Evolutionary conservation across 768 basidiomycete species (phyloP).

Genomic region (Mycena rosella): DNA sequence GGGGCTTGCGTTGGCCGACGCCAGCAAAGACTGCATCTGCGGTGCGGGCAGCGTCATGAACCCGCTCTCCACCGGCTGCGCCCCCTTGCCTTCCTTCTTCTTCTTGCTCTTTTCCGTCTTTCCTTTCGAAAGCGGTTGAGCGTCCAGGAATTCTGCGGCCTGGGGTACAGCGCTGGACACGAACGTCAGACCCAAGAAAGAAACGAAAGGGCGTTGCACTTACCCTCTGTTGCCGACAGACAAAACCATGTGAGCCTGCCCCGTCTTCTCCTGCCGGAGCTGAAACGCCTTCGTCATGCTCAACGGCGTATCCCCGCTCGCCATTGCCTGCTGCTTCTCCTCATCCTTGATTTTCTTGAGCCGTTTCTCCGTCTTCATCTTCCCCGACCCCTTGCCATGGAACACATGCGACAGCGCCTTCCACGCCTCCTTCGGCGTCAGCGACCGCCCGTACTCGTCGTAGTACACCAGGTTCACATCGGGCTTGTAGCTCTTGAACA

Average conservation of each 20-base stretch:
- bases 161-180: constrained; percentile 85
- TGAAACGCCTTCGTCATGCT: constrained; percentile 97
- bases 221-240: constrained; percentile 95
- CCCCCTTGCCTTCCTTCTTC: constrained; percentile 79
- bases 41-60: constrained; percentile 83
- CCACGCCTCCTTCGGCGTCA: constrained; percentile 98
- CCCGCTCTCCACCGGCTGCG: constrained; percentile 63
- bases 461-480: constrained; percentile 97
- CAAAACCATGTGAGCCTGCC: constrained; percentile 96
- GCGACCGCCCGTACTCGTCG: constrained; percentile 91
- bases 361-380: constrained; percentile 97
- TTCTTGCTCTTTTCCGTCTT: constrained; percentile 87
- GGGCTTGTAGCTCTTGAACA: constrained; percentile 96
- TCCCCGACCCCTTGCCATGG: constrained; percentile 97
- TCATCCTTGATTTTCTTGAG: constrained; percentile 98
- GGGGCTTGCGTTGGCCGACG: constrained; percentile 61
- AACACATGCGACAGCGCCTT: constrained; percentile 98
- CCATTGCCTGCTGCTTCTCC: constrained; percentile 94
- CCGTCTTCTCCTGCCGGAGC: constrained; percentile 91
- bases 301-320: constrained; percentile 93
- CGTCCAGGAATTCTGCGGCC: constrained; percentile 82
- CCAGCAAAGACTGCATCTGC: constrained; percentile 50
- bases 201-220: constrained; percentile 41
- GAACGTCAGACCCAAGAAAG: constrained; percentile 27
- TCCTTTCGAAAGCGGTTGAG: constrained; percentile 84